Evolutionary conservation across 2,329 filamentous ascomycete genomes (phyloP).

Genomic region (Penicillium sp.): DNA sequence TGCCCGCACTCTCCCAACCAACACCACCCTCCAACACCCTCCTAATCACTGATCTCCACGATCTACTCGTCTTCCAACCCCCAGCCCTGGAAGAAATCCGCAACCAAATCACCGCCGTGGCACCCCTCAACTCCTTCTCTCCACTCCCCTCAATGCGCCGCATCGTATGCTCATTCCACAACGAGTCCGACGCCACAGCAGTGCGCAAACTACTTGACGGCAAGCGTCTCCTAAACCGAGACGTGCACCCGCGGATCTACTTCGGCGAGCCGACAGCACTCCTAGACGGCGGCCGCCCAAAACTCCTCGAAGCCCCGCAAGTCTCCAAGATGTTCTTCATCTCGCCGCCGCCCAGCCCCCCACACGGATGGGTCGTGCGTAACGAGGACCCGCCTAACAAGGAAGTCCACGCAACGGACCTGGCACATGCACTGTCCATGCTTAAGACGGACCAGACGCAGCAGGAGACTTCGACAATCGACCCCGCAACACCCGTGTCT

Average conservation of each 20-base stretch:
- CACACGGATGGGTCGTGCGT: conserved; percentile 63
- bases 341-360: conserved; percentile 61
- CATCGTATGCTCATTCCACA: conserved; percentile 51
- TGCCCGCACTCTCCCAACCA: conserved; percentile 47
- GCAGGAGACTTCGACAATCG: conserved; percentile 11
- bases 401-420: conserved; percentile 62
- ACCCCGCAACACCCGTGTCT: conserved; percentile 38
- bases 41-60: conserved; percentile 49
- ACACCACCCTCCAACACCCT: conserved; percentile 51
- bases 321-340: conserved; percentile 65
- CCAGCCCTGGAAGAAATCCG: conserved; percentile 44
- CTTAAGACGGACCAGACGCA: conserved; percentile 39
- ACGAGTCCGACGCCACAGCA: conserved; percentile 41
- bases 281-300: conserved; percentile 34
- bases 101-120: conserved; percentile 41
- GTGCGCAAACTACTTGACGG: conserved; percentile 46
- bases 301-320: conserved; percentile 56
- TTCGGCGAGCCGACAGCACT: conserved; percentile 55
- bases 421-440: conserved; percentile 55
- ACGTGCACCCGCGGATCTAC: conserved; percentile 46
- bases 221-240: conserved; percentile 32
- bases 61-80: conserved; percentile 48
- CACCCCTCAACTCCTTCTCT: conserved; percentile 50
- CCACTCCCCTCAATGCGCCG: conserved; percentile 51
- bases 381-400: conserved; percentile 65